Evolutionary conservation across 139 green algal genomes (phyloP), one percentile per base, ranked within the genome.

Genomic region (Spirogloea muscicola): DNA sequence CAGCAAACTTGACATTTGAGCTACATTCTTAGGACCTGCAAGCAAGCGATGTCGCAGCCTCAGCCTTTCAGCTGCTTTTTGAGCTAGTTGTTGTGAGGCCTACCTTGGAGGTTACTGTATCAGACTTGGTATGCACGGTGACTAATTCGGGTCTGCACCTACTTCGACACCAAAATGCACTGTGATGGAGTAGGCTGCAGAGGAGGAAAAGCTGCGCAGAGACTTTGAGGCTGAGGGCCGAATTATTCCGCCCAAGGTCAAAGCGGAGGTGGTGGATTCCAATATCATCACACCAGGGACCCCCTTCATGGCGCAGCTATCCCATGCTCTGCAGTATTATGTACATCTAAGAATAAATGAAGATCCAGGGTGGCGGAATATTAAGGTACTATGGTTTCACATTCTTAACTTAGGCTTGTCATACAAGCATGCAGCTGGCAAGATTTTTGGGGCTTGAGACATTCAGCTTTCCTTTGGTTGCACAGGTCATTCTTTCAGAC

Each of bases 221-320:
- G 92, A 98, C 82, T 95, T 97, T 59, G 84, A 80, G 52, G 84
- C 84, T 51, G 86, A 96, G 81, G 93, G 84, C 39, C 86, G 87
- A 44, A 85, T 85, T 48, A 49, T 96, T 3, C 83, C 80, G 42
- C 90, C 90, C 38, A 89, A 90, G 60, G 86, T 87, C 49, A 87
- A 91, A 31, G 87, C 52, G 18, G 83, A 89, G 72, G 83, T 74
- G n/a, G 92, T 90, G 66, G 95, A 99, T 90, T 90, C 72, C 79
- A 99, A 99, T 85, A 89, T 90, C 83, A 99, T 99, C 86, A 99
- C 95, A 2, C 95, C 95, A 3, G 95, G 95, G 67, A 98, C 95
- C 1, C 88, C 91, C 76, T 99, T 98, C 91, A 99, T 98, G 94
- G 82, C 91, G 83, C 82, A 90, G 59, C 86, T 98, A 37, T 88